Evolutionary conservation across 495 filamentous ascomycete genomes (phyloP).

Genomic region (Tuber borchii): DNA sequence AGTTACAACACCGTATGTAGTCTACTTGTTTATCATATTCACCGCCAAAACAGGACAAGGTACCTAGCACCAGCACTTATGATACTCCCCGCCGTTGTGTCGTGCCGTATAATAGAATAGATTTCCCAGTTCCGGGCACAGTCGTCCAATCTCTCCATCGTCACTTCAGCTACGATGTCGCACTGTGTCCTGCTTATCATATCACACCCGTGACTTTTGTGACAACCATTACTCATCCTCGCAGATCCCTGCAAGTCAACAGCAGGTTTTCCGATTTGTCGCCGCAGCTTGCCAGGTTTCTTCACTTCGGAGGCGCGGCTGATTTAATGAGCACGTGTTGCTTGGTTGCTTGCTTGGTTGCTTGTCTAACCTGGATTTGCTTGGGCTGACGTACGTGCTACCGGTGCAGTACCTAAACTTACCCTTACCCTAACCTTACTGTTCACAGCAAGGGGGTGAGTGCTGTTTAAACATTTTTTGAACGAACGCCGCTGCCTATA

Average conservation of each 20-base stretch:
- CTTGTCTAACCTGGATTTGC: neutral
- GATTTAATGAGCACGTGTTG: neutral
- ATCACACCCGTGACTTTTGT: neutral
- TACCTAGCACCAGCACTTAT: too few relatives aligned
- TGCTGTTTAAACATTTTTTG: neutral
- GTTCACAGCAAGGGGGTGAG: neutral
- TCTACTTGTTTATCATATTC: too few relatives aligned
- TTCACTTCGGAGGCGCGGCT: neutral
- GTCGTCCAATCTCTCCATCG: too few relatives aligned
- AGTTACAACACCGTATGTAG: too few relatives aligned
- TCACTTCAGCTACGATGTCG: too few relatives aligned
- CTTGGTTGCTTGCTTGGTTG: neutral
- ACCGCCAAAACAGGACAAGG: too few relatives aligned
- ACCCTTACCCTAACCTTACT: neutral
- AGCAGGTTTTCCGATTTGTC: neutral
- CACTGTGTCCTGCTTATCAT: neutral
- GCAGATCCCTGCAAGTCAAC: neutral
- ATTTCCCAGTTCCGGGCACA: too few relatives aligned
- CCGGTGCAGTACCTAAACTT: neutral
- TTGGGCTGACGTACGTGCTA: neutral
- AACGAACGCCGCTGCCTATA: neutral
- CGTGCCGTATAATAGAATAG: too few relatives aligned
- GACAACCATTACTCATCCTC: neutral
- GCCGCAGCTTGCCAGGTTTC: neutral
- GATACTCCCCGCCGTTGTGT: too few relatives aligned